A percentile compares a stretch with the other conserved stretches of the same genome.
phyloP scores from a whole-genome alignment of 768 basidiomycete species.

The Kondoa subrosea region DNA sequence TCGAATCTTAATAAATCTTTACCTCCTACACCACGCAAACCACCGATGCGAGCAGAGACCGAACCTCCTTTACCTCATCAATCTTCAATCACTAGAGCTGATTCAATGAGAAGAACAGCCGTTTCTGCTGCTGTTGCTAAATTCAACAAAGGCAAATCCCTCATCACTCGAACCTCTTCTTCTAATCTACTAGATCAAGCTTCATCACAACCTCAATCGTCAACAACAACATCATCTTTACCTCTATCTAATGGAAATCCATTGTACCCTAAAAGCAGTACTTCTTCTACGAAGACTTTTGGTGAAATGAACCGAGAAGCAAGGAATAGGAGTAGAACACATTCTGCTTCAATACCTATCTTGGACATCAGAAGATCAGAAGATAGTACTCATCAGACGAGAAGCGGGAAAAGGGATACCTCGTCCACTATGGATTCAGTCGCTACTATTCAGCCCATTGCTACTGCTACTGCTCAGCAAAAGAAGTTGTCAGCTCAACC shows the following conservation, averaged over 20 bases:
- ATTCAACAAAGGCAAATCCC: slow-evolving; percentile 4
- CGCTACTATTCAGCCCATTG: too few species aligned
- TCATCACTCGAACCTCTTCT: slow-evolving; percentile 1
- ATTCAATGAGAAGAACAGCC: not conserved
- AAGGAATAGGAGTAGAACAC: too few species aligned
- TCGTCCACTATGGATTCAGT: too few species aligned
- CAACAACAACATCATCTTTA: not conserved
- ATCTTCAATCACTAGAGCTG: not conserved
- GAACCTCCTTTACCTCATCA: not conserved
- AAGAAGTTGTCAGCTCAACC: not conserved
- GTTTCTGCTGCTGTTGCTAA: not conserved
- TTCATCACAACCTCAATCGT: not conserved
- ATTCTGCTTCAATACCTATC: too few species aligned
- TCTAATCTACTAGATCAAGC: not conserved
- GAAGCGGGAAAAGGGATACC: too few species aligned
- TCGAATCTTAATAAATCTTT: slow-evolving; percentile 6
- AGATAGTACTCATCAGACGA: too few species aligned
- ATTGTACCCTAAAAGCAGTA: too few species aligned
- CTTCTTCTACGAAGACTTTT: too few species aligned
- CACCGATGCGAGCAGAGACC: not conserved
- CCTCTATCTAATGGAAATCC: too few species aligned
- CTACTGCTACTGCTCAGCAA: too few species aligned
- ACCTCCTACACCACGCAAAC: slow-evolving; percentile 1
- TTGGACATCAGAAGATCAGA: too few species aligned
- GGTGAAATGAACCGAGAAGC: too few species aligned